Percentiles rank a stretch among this genome's conserved stretches.
These are phyloP conservation scores for Erythrophleum fordii DNA, from an alignment of 306 rosid genomes.

Conservation along the genomic window DNA sequence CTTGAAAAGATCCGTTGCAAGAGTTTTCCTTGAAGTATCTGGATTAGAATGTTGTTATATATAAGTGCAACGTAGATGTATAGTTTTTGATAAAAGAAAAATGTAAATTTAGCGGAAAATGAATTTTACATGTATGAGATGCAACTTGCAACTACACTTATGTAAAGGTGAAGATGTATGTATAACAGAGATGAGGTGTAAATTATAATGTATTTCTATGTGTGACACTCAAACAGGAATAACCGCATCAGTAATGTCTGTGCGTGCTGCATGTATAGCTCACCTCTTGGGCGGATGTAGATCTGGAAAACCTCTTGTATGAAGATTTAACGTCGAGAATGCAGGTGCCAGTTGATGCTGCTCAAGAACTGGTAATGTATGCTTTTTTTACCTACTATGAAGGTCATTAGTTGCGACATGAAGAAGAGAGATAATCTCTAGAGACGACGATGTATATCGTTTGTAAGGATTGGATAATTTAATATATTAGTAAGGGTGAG, in stretches of 20 bases:
- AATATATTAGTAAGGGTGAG: too few species aligned
- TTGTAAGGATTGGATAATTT: too few species aligned
- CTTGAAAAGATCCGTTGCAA: slow-evolving; percentile 6
- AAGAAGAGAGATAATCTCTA: too few species aligned
- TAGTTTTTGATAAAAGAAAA: neutral
- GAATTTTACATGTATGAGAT: slow-evolving; percentile 1
- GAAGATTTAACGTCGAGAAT: too few species aligned
- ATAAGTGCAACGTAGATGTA: neutral
- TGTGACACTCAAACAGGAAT: neutral
- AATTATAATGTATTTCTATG: neutral
- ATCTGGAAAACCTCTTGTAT: too few species aligned
- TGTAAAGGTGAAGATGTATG: slow-evolving; percentile 11
- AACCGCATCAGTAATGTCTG: neutral
- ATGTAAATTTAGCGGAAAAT: neutral
- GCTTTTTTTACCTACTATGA: neutral
- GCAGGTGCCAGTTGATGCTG: neutral
- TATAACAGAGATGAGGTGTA: slow-evolving; percentile 4
- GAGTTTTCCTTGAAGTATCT: slow-evolving; percentile 18
- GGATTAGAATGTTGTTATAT: slow-evolving; percentile 29
- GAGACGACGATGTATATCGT: too few species aligned
- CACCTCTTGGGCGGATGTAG: too few species aligned
- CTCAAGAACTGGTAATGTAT: neutral
- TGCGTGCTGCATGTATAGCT: too few species aligned
- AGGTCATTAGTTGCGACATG: too few species aligned
- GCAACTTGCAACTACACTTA: neutral